A percentile compares a stretch with the other conserved stretches of the same genome.
Conservation (phyloP, 78 protist species). For the Chrysochromulina tobinii region DNA sequence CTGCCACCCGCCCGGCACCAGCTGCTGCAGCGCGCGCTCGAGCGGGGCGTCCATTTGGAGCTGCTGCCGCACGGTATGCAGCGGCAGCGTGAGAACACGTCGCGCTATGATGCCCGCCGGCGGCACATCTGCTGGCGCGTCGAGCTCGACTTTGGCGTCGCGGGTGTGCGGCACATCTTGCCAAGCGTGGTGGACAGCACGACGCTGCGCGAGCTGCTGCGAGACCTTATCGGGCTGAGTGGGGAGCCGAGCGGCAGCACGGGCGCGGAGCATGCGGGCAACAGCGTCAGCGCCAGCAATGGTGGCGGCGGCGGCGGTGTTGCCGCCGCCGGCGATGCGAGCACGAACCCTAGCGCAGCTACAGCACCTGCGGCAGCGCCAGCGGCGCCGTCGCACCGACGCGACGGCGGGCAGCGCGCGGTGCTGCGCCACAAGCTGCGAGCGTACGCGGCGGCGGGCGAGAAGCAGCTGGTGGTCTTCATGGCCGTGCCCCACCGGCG, state of each 20-base stretch:
- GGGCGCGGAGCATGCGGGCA: no score
- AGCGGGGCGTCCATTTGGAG: not conserved
- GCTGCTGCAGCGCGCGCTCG: not conserved
- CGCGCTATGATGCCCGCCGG: not conserved
- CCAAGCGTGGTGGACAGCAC: not conserved
- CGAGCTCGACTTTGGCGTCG: not conserved
- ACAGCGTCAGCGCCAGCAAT: not conserved
- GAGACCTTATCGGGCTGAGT: not conserved
- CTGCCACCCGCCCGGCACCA: not conserved
- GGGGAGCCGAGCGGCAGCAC: no score
- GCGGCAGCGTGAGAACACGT: not conserved
- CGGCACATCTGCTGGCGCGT: not conserved
- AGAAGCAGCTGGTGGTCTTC: not conserved
- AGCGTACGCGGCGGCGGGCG: not conserved
- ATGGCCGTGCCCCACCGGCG: not conserved
- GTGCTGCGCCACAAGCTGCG: constrained; percentile 1
- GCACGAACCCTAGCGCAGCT: not conserved
- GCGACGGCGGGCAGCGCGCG: not conserved
- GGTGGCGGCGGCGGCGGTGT: not conserved
- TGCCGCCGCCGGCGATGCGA: no score
- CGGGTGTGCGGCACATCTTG: not conserved
- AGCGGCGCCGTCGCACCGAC: no score
- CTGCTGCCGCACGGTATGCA: not conserved
- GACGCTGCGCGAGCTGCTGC: not conserved
- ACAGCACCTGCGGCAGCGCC: not conserved